A percentile compares a stretch with the other conserved stretches of the same genome.
phyloP scores from a whole-genome alignment of 2,329 filamentous ascomycete genomes.

The Calonectria hongkongensis region DNA sequence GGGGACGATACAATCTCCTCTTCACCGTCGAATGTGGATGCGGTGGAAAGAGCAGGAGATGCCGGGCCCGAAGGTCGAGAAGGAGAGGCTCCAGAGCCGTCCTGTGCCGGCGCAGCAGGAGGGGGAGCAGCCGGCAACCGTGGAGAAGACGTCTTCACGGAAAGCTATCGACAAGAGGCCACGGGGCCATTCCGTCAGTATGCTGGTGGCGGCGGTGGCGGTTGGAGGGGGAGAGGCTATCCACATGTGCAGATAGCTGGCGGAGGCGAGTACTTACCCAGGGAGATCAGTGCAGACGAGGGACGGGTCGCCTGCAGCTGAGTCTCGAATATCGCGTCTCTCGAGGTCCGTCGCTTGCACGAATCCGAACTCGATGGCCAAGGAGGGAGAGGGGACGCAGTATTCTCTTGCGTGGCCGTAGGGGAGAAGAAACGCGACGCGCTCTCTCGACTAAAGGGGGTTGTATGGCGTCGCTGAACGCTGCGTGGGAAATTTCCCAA shows the following conservation, averaged over 20 bases:
- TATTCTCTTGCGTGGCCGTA: conserved; percentile 45
- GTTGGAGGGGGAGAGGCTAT: conserved; percentile 43
- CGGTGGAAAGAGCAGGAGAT: conserved; percentile 77
- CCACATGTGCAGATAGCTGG: conserved; percentile 42
- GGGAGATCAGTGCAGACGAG: conserved; percentile 79
- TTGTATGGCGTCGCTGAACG: conserved; percentile 45
- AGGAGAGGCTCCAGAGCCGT: conserved; percentile 66
- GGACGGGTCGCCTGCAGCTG: conserved; percentile 75
- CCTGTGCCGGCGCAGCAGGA: conserved; percentile 78
- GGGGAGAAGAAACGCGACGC: conserved; percentile 58
- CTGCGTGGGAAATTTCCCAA: conserved; percentile 52
- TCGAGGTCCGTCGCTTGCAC: conserved; percentile 52
- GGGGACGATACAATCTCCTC: conserved; percentile 74
- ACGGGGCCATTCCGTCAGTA: conserved; percentile 49
- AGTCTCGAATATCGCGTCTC: conserved; percentile 65
- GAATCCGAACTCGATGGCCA: conserved; percentile 52
- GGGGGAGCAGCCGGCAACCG: conserved; percentile 68
- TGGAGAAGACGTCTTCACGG: conserved; percentile 74
- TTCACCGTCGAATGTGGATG: conserved; percentile 77
- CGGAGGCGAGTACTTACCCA: conserved; percentile 62
- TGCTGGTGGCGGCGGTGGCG: conserved; percentile 43
- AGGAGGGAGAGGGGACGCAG: conserved; percentile 40
- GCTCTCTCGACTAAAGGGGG: conserved; percentile 56
- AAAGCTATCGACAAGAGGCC: conserved; percentile 56
- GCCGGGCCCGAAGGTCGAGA: conserved; percentile 62